phyloP scores from a whole-genome alignment of 257 asterid species.

The Cinchona pubescens region DNA sequence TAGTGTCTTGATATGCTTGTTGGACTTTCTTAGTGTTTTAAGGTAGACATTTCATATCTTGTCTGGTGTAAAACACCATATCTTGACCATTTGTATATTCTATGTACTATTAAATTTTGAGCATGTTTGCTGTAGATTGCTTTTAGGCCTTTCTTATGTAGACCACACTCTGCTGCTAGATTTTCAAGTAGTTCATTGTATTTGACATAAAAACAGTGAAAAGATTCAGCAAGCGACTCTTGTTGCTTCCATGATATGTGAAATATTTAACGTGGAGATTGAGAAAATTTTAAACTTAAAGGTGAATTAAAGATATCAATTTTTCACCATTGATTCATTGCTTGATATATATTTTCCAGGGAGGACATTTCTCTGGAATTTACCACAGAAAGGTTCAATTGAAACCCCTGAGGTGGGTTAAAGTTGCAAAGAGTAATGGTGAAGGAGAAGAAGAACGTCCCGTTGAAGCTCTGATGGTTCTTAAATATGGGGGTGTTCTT shows the following conservation, averaged over 20 bases:
- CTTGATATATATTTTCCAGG: conserved; percentile 46
- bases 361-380: conserved; percentile 98
- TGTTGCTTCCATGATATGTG: background rate
- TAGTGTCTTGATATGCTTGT: too few species aligned
- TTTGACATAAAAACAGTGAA: background rate
- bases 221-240: background rate
- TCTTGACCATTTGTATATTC: background rate
- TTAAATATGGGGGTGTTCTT: conserved; percentile 98
- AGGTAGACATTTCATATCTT: background rate
- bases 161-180: background rate
- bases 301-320: background rate
- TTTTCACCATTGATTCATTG: background rate
- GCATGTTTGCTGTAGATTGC: background rate
- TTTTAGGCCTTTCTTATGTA: too few species aligned
- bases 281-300: background rate
- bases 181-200: background rate
- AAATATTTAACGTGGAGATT: background rate
- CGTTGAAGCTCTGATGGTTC: conserved; percentile 93
- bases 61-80: background rate
- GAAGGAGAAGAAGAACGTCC: conserved; percentile 96
- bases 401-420: conserved; percentile 89
- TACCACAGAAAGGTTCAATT: conserved; percentile 95
- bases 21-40: too few species aligned
- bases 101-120: background rate
- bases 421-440: conserved; percentile 64